Base-by-base conservation (phyloP, 2,329 filamentous ascomycete genomes). In the Talaromyces funiculosus region DNA sequence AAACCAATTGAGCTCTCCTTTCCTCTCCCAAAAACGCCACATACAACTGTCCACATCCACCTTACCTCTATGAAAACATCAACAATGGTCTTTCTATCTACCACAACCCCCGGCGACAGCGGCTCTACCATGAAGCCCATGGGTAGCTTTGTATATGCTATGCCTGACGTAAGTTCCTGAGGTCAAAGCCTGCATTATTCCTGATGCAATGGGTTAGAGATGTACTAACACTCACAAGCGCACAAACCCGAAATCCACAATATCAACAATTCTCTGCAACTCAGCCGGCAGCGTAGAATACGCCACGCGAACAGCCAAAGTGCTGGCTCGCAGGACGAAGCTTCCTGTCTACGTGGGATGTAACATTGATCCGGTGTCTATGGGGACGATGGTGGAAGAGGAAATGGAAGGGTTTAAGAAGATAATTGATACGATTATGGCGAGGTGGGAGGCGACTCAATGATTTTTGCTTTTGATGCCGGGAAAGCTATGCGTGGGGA, bases 101-200 rank as follows among this genome's bases (percentile, higher is more conserved):
- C 81, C 0, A 82, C 81, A 7, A 76, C 78, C 2, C 69, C 78
- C 1, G 82, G 74, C 2, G 73, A 78, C 43, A 72, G 71, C 14
- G 56, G 62, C 38, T 40, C 49, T 18, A 49, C 49, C 20, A 68
- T 72, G 33, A 77, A 83, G 42, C 78, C 83, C 54, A 82, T 97
- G 75, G 93, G 94, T 3, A 96, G 91, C 54, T 93, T 97, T 71
- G 90, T 97, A 49, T 97, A 96, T 72, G 90, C 92, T 2, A 84
- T 99, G 73, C 93, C 94, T 16, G 89, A 96, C 77, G 94, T 96
- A 78, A 22, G 60, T 43, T 7, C 9, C n/a, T 14, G 2, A 40
- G 29, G n/a, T n/a, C 14, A 26, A 29, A 40, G 2, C 33, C 8
- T 3, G 8, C 8, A 33, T 12, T 10, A 10, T 24, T 8, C 12